Evolutionary conservation across 169 alveolate genomes (phyloP).

Genomic region (Fabrea salina): DNA sequence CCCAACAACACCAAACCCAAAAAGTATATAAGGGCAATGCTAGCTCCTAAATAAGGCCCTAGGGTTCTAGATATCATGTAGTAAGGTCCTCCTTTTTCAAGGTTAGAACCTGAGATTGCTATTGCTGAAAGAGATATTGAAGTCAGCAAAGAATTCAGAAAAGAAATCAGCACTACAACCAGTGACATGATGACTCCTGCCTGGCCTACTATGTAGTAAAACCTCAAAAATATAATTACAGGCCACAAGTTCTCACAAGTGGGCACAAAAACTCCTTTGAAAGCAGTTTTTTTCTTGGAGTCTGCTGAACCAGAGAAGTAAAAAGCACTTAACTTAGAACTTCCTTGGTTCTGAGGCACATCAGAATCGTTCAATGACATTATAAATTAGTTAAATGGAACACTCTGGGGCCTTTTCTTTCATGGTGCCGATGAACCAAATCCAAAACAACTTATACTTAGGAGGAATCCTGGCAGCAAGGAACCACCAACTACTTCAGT

Average conservation of each 20-base stretch:
- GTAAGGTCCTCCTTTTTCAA: conserved; percentile 52
- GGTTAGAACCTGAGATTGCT: conserved; percentile 43
- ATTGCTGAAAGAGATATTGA: conserved; percentile 42
- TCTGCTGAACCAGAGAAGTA: too few relatives aligned
- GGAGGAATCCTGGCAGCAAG: conserved; percentile 15
- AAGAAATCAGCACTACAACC: conserved; percentile 41
- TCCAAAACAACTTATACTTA: neutral
- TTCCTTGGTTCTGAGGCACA: too few relatives aligned
- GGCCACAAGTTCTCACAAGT: conserved; percentile 59
- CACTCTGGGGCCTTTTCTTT: too few relatives aligned
- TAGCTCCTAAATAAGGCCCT: conserved; percentile 43
- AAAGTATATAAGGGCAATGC: conserved; percentile 45
- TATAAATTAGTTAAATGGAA: too few relatives aligned
- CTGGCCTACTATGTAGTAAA: conserved; percentile 49
- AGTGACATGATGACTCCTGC: conserved; percentile 31
- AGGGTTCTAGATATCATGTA: conserved; percentile 44
- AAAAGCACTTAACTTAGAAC: too few relatives aligned
- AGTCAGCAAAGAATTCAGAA: conserved; percentile 44
- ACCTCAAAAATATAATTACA: conserved; percentile 47
- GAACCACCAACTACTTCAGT: neutral
- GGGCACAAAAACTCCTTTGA: conserved; percentile 48
- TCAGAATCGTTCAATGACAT: too few relatives aligned
- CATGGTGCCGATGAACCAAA: neutral
- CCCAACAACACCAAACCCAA: conserved; percentile 40
- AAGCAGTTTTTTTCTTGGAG: too few relatives aligned